Base-by-base conservation (phyloP, 305 asterid species). In the Solanum hybrid region DNA sequence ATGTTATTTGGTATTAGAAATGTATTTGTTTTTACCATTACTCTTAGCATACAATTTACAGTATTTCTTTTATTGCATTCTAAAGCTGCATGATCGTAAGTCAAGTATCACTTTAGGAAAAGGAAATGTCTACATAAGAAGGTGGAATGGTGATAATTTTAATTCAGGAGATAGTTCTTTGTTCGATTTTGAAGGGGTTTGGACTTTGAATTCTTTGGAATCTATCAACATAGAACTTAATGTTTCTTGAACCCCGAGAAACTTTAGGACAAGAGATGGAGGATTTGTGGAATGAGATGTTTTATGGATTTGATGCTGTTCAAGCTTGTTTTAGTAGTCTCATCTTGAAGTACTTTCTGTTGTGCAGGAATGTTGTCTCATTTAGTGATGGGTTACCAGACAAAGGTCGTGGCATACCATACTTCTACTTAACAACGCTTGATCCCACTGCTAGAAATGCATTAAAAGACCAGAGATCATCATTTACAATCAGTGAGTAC, bases 391-490 rank as follows among this genome's bases (percentile, higher is more conserved):
- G 98, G 51, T 92, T 90, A 64, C 98, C 96, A 1, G 93, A 91
- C 71, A 90, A 96, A 88, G 96, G 98, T n/a, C 92, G 89, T 86
- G 98, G 98, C 64, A 89, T 95, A 88, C 99, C 99, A 9, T 97
- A 95, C 92, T 97, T 97, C 93, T 97, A 97, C 92, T 93, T 97
- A 89, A 96, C 98, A 10, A 89, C 95, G 34, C 96, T 97, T 14
- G 98, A 97, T 90, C 99, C 98, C 8, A 96, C 98, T 7, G 98
- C 98, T 34, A 91, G 93, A 7, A 91, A 96, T 88, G 98, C 97
- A 75, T 88, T 94, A 88, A 92, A 93, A 78, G 98, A 97, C 79
- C 93, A 91, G 85, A 92, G 99, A 88, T 92, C 99, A 79, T 96
- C 98, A 90, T 92, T 97, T 77, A 93, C 99, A 0, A 69, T 96